Evolutionary conservation across 2,329 filamentous ascomycete genomes (phyloP), one percentile per base, ranked within the genome.

Genomic region (Acephala macrosclerotiorum): DNA sequence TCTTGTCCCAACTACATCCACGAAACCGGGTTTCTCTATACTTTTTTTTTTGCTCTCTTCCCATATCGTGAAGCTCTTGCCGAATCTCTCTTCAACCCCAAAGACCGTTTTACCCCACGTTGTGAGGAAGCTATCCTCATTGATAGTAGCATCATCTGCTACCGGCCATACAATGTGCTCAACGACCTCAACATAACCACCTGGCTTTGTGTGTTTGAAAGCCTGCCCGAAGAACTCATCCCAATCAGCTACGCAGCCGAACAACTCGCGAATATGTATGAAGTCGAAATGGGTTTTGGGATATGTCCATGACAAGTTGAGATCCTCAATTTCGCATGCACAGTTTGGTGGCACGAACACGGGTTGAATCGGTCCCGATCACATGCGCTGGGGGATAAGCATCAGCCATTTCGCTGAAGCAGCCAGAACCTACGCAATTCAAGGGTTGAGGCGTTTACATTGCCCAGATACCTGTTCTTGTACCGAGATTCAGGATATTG

Each of bases 251-350:
- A 75, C 66, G 29, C 63, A 66, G 4, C 70, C 69, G 57, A 72
- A 68, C 3, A 75, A 58, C 47, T 73, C 66, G 3, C 70, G 66
- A 4, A 70, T 66, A 36, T 76, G 73, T 49, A 75, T 71, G 38
- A 73, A 72, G 51, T 73, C 72, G 60, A 74, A 73, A 35, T 65
- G 59, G 11, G 64, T 62, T 1, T 77, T 73, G 14, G 61, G 63
- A 29, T 70, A 75, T 1, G 66, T 70, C 70, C 70, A 74, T 1
- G 55, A 29, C 1, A 63, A 36, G 22, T 71, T 70, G 6, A 69
- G 83, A 71, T 91, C 88, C 72, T 91, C 88, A 53, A 91, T 83
- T 57, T 89, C 82, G 70, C 91, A 91, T 58, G 83, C 80, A 67
- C 87, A 85, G 69, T 91, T 91, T 45, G 81, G 79, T 1, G 87